A percentile compares a stretch with the other conserved stretches of the same genome.
phyloP scores from a whole-genome alignment of 2,329 filamentous ascomycete species.

The Ceratocystiopsis sp. region DNA sequence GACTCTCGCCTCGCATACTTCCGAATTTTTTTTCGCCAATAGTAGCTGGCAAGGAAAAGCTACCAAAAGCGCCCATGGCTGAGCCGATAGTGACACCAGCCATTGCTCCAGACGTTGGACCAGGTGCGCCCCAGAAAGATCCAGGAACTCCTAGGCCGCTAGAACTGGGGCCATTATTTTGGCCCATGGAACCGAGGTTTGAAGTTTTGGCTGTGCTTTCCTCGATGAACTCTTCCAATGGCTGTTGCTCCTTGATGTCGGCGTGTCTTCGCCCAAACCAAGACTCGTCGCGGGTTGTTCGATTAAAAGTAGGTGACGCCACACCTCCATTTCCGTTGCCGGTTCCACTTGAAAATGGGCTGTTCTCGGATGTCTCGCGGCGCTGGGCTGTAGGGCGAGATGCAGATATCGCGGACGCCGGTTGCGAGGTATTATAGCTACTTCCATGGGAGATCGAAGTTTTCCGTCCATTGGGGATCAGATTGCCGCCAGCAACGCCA shows the following conservation, averaged over 20 bases:
- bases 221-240: constrained; percentile 34
- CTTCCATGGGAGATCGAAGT: constrained; percentile 60
- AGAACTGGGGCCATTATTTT: constrained; percentile 14
- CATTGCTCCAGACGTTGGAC: constrained; percentile 39
- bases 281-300: constrained; percentile 45
- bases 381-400: constrained; percentile 61
- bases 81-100: constrained; percentile 16
- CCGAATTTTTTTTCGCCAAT: constrained; percentile 60
- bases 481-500: constrained; percentile 9
- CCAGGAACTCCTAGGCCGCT: constrained; percentile 10
- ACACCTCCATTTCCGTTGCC: background rate
- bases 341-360: constrained; percentile 32
- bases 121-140: constrained; percentile 25
- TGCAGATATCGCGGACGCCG: constrained; percentile 51
- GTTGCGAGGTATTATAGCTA: constrained; percentile 34
- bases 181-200: constrained; percentile 30
- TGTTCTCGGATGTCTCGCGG: constrained; percentile 63
- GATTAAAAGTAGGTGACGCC: constrained; percentile 42
- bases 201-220: constrained; percentile 13
- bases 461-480: constrained; percentile 50
- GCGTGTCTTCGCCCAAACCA: constrained; percentile 38
- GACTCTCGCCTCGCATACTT: constrained; percentile 56
- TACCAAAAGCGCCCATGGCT: constrained; percentile 75
- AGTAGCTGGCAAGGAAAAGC: constrained; percentile 53
- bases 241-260: constrained; percentile 37